These are phyloP conservation scores for Aquanectria penicillioides DNA, from an alignment of 2,329 filamentous ascomycete genomes.

Conservation along the genomic window DNA sequence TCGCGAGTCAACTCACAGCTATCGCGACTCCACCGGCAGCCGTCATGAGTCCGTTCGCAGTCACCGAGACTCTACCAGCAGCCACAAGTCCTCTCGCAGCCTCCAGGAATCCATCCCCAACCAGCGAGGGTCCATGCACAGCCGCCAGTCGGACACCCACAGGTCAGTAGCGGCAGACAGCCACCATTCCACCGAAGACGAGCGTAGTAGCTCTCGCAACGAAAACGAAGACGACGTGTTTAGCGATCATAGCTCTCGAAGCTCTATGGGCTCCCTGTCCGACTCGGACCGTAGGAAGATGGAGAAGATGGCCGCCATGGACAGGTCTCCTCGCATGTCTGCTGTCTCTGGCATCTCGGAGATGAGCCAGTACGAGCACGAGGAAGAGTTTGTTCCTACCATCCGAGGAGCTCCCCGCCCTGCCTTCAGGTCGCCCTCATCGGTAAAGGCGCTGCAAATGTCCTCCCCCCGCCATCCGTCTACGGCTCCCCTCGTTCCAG, in stretches of 20 bases:
- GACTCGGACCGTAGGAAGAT: slow-evolving; percentile 47
- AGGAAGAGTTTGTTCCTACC: slow-evolving; percentile 62
- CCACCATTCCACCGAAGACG: slow-evolving; percentile 28
- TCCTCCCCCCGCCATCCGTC: slow-evolving; percentile 69
- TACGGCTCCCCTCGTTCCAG: slow-evolving; percentile 64
- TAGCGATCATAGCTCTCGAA: slow-evolving; percentile 66
- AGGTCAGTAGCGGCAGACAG: slow-evolving; percentile 35
- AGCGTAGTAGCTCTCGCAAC: slow-evolving; percentile 59
- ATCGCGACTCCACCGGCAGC: background rate
- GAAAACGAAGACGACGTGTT: slow-evolving; percentile 67
- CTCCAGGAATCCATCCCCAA: slow-evolving; percentile 20
- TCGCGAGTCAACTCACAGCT: slow-evolving; percentile 5
- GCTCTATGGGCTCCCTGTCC: slow-evolving; percentile 63
- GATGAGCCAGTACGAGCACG: slow-evolving; percentile 58
- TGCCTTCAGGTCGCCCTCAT: slow-evolving; percentile 75
- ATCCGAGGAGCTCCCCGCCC: slow-evolving; percentile 68
- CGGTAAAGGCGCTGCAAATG: slow-evolving; percentile 78
- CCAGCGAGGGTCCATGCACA: too few relatives aligned
- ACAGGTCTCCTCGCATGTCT: slow-evolving; percentile 51
- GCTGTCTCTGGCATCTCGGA: too few relatives aligned
- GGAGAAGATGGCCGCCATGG: slow-evolving; percentile 45
- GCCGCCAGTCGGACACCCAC: slow-evolving; percentile 37
- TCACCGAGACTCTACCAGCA: background rate
- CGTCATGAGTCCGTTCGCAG: background rate
- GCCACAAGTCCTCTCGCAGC: slow-evolving; percentile 1